Evolutionary conservation across 2,329 filamentous ascomycete species (phyloP).

Genomic region (Cordyceps javanica): DNA sequence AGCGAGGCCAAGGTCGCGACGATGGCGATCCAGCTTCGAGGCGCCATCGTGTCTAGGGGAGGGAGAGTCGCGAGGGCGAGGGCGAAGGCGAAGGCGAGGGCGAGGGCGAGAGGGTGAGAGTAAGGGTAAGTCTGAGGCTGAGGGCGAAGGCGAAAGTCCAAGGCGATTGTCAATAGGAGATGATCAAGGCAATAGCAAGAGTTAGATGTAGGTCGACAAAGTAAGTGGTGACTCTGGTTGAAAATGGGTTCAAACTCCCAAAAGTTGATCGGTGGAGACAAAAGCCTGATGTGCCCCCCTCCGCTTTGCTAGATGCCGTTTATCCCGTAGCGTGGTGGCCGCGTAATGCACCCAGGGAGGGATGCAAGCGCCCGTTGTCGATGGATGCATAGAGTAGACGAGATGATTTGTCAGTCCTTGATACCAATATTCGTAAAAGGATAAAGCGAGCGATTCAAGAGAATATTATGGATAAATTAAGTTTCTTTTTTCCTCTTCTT

Average conservation of each 20-base stretch:
- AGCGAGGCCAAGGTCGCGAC: neutral
- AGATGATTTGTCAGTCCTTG: too few species aligned
- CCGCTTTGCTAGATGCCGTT: neutral
- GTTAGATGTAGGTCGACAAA: neutral
- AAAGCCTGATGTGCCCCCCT: neutral
- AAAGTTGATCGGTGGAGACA: constrained; percentile 7
- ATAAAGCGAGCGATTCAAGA: too few species aligned
- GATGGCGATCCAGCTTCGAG: neutral
- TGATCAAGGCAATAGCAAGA: neutral
- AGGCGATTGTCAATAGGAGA: neutral
- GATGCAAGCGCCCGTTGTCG: neutral
- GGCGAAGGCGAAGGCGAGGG: too few species aligned
- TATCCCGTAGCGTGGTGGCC: constrained; percentile 2
- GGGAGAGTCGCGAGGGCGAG: neutral
- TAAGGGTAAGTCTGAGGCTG: too few species aligned
- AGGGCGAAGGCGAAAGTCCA: too few species aligned
- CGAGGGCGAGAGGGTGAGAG: too few species aligned
- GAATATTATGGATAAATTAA: too few species aligned
- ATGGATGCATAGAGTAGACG: neutral
- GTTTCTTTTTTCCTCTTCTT: too few species aligned
- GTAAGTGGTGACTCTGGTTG: neutral
- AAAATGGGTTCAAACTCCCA: neutral
- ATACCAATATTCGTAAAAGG: too few species aligned
- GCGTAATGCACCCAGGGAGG: constrained; percentile 3
- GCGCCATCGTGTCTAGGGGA: neutral